Evolutionary conservation across 2,329 filamentous ascomycete genomes (phyloP), one percentile per base, ranked within the genome.

Genomic region (Xylariaceae sp.): DNA sequence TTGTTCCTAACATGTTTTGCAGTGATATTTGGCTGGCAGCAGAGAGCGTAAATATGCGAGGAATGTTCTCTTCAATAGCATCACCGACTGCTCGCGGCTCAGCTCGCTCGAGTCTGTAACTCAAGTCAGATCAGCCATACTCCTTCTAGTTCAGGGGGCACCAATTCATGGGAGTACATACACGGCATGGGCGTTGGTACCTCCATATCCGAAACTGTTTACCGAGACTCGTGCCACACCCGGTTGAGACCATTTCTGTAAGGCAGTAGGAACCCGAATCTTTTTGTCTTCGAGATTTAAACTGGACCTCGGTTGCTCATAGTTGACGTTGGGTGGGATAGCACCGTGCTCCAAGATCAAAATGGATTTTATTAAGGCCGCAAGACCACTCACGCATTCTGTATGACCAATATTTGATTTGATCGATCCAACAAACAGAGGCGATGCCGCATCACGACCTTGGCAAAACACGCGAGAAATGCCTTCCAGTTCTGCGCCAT

Each of bases 191-290:
- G 58, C 57, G 39, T 67, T 66, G 3, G 62, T 26, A 13, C 64
- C 64, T 6, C 64, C 62, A 9, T 62, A 64, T 0, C 64, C 64
- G 18, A 67, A 67, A 16, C 40, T 51, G 29, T 63, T 65, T 16
- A 66, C 58, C 10, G 60, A 62, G 1, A 58, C 61, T 18, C 63
- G 45, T n/a, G n/a, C n/a, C n/a, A n/a, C n/a, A n/a, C n/a, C n/a
- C n/a, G n/a, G n/a, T n/a, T n/a, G n/a, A n/a, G n/a, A n/a, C n/a
- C n/a, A n/a, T n/a, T n/a, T n/a, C n/a, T n/a, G n/a, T n/a, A n/a
- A n/a, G n/a, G n/a, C n/a, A n/a, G 47, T 50, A 8, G 18, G n/a
- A n/a, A 50, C 23, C 47, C 44, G 23, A 24, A 37, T 27, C 1
- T n/a, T 23, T 29, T 13, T 43, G 23, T 50, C 39, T 2, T 29